These are phyloP conservation scores for Phyllosticta paracitricarpa DNA, from an alignment of 2,329 filamentous ascomycete genomes.

Conservation along the genomic window DNA sequence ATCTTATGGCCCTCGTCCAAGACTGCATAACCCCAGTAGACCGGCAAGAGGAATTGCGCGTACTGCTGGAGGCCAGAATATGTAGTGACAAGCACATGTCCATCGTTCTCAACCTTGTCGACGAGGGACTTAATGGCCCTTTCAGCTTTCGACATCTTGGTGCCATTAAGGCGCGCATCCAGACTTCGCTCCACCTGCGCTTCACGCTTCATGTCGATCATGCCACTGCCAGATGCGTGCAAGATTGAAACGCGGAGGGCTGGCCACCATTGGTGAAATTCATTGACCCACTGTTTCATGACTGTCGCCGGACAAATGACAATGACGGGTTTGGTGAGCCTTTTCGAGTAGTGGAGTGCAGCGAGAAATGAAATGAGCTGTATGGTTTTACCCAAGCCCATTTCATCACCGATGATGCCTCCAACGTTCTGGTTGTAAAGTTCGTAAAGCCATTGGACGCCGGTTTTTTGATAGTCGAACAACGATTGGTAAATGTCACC, in stretches of 20 bases:
- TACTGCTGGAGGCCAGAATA: slow-evolving; percentile 96
- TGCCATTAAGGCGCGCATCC: slow-evolving; percentile 24
- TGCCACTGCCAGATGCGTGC: slow-evolving; percentile 91
- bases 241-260: slow-evolving; percentile 90
- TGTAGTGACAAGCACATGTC: slow-evolving; percentile 89
- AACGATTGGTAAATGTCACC: slow-evolving; percentile 88
- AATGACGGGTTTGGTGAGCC: slow-evolving; percentile 73
- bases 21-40: slow-evolving; percentile 88
- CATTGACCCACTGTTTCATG: slow-evolving; percentile 94
- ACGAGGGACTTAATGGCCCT: slow-evolving; percentile 72
- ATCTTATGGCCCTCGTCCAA: slow-evolving; percentile 98
- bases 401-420: slow-evolving; percentile 93
- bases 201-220: slow-evolving; percentile 66
- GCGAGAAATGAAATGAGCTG: slow-evolving; percentile 76
- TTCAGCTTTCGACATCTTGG: slow-evolving; percentile 42
- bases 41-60: slow-evolving; percentile 66
- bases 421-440: slow-evolving; percentile 82
- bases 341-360: slow-evolving; percentile 83
- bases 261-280: slow-evolving; percentile 99
- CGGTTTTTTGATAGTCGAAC: slow-evolving; percentile 95
- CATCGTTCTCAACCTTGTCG: slow-evolving; percentile 68
- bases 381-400: slow-evolving; percentile 96
- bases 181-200: slow-evolving; percentile 52
- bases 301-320: slow-evolving; percentile 91
- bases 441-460: slow-evolving; percentile 93